Conservation (phyloP, 345 rosid species). For the Orychophragmus violaceus region DNA sequence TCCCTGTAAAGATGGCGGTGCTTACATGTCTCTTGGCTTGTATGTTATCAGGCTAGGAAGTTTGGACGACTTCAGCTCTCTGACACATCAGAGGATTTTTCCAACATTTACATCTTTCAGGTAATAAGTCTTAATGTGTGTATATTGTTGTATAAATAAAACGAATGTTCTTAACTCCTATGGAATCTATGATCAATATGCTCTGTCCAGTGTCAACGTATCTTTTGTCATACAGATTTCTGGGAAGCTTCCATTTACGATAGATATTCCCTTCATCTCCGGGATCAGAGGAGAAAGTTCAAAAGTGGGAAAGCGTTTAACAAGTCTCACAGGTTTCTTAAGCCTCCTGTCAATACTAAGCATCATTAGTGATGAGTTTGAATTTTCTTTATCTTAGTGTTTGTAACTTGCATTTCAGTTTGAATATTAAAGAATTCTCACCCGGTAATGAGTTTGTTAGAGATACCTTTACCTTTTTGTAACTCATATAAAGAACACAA, state of each 20-base stretch:
- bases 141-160: not conserved
- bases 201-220: conserved; percentile 8
- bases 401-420: conserved; percentile 3
- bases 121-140: conserved; percentile 31
- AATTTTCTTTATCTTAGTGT: not conserved
- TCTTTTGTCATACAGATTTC: conserved; percentile 51
- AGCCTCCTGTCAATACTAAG: not conserved
- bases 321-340: conserved; percentile 66
- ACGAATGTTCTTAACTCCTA: not conserved
- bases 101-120: conserved; percentile 85
- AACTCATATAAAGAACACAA: not conserved
- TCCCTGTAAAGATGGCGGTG: conserved; percentile 3
- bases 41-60: conserved; percentile 47
- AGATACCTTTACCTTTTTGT: not conserved
- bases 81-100: conserved; percentile 53
- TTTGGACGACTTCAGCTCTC: conserved; percentile 62
- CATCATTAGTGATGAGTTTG: conserved; percentile 5
- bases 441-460: not conserved
- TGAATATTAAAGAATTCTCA: not conserved
- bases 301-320: conserved; percentile 57
- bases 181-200: not conserved
- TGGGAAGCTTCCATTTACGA: conserved; percentile 59
- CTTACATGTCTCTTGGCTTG: conserved; percentile 12
- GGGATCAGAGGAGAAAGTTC: conserved; percentile 47
- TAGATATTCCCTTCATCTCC: conserved; percentile 73